Evolutionary conservation across 2,329 filamentous ascomycete genomes (phyloP), one percentile per base, ranked within the genome.

Genomic region (Atkinsonella hypoxylon): DNA sequence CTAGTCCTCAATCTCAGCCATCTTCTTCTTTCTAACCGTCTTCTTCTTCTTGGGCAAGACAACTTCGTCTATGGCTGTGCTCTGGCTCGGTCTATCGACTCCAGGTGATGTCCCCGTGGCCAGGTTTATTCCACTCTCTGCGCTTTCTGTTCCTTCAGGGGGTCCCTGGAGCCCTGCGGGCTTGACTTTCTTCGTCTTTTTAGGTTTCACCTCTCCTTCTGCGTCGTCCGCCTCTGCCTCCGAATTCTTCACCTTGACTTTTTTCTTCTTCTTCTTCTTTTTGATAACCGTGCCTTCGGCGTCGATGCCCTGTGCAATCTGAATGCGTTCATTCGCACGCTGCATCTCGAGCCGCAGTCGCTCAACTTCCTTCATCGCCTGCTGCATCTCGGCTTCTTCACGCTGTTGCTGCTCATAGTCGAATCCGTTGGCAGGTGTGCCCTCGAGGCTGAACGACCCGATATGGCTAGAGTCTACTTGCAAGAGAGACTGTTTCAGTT

Each of bases 351-450:
- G 72, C 48, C 93, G 76, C 53, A 94, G 70, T 48, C 83, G 76
- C 70, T 97, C 91, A 3, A 98, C 87, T 65, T 96, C 87, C 64
- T 84, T 83, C 74, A 96, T 82, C 9, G 91, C 93, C 60, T 81
- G 82, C 43, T 81, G 82, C 88, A 96, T 95, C 67, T 96, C 90
- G 1, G 80, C 82, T 53, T 96, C 89, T 61, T 95, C 89, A 15
- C 78, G 79, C 62, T 84, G 78, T 56, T 83, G 79, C 48, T 75
- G 74, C 60, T 89, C 85, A 47, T 81, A 75, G 51, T 86, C 79
- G 45, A 77, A 71, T 0, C 62, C 62, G 38, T 58, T 57, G 42
- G 58, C 56, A 5, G 69, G 64, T n/a, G 63, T 56, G 46, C 58
- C 65, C 46, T 84, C 80, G 1, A 96, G 76, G 43, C 79, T 85